These are phyloP conservation scores for Yamadazyma philogaea DNA, from an alignment of 805 yeast genomes.

Conservation along the genomic window DNA sequence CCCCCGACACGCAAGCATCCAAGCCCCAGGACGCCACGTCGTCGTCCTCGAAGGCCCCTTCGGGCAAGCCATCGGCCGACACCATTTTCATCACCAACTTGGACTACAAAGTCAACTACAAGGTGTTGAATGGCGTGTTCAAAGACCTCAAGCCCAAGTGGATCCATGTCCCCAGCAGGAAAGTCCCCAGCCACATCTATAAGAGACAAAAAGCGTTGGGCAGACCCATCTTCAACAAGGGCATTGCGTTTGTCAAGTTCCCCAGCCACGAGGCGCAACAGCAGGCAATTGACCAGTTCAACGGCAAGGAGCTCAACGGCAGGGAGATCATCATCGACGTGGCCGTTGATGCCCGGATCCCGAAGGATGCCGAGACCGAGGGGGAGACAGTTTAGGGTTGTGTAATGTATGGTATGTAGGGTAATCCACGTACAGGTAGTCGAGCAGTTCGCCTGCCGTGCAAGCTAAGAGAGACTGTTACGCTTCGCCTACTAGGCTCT, in stretches of 20 bases:
- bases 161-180: constrained; percentile 58
- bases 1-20: too few relatives aligned
- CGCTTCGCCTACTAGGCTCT: too few relatives aligned
- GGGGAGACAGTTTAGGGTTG: not conserved
- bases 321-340: constrained; percentile 63
- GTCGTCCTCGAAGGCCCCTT: constrained; percentile 22
- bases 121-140: constrained; percentile 45
- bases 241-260: constrained; percentile 64
- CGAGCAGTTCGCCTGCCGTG: too few relatives aligned
- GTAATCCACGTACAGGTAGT: not conserved
- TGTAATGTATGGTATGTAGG: constrained; percentile 2
- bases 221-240: constrained; percentile 50
- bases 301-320: constrained; percentile 65
- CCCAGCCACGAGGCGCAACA: constrained; percentile 59
- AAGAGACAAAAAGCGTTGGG: constrained; percentile 45
- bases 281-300: constrained; percentile 67
- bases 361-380: constrained; percentile 22
- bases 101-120: constrained; percentile 48
- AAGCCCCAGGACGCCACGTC: not conserved
- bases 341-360: constrained; percentile 60
- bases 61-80: constrained; percentile 53
- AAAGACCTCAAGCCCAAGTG: constrained; percentile 50
- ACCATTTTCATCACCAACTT: constrained; percentile 64
- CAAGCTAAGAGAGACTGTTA: too few relatives aligned
- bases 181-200: constrained; percentile 42